Conservation (phyloP, 345 rosid genomes). For the thale cress (Arabidopsis thaliana) region TAIR10.1 NC_003071.7:19593001-19593500, state of each 20-base stretch:
- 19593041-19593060: conserved; percentile 80
- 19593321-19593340: conserved; percentile 90
- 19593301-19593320: conserved; percentile 81
- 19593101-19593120: conserved; percentile 55
- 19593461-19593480: conserved; percentile 57
- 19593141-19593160: too few species aligned
- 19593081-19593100: conserved; percentile 58
- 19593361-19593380: conserved; percentile 92
- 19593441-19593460: background rate
- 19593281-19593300: conserved; percentile 51
- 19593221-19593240: background rate
- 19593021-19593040: conserved; percentile 79
- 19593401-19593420: too few species aligned
- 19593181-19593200: too few species aligned
- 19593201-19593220: too few species aligned
- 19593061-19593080: conserved; percentile 61
- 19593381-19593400: conserved; percentile 83
- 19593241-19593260: background rate
- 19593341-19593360: conserved; percentile 90
- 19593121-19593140: conserved; percentile 20
- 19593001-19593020: conserved; percentile 76
- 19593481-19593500: conserved; percentile 96
- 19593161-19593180: too few species aligned
- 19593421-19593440: background rate
- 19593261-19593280: background rate